phyloP scores from a whole-genome alignment of 2,329 filamentous ascomycete genomes.

The Myriosclerotinia scirpicola region DNA sequence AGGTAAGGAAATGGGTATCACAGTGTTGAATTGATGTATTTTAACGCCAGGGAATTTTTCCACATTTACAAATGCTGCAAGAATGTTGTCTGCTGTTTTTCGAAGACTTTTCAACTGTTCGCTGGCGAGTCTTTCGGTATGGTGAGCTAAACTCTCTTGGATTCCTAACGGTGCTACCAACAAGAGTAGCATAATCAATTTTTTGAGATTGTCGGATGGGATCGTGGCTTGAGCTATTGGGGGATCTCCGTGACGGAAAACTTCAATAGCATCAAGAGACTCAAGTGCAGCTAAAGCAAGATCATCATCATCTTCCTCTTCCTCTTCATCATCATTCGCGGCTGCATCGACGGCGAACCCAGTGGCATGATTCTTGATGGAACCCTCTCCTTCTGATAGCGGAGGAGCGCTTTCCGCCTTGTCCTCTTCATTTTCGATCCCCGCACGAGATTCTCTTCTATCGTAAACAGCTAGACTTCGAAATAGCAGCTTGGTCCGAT shows the following conservation, averaged over 20 bases:
- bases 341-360: slow-evolving; percentile 48
- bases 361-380: slow-evolving; percentile 28
- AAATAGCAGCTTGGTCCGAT: slow-evolving; percentile 66
- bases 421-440: slow-evolving; percentile 23
- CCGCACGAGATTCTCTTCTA: slow-evolving; percentile 46
- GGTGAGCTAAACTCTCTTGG: slow-evolving; percentile 64
- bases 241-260: slow-evolving; percentile 54
- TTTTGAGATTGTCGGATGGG: slow-evolving; percentile 70
- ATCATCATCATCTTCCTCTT: slow-evolving; percentile 53
- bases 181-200: slow-evolving; percentile 68
- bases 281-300: slow-evolving; percentile 69
- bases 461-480: slow-evolving; percentile 72
- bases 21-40: slow-evolving; percentile 59
- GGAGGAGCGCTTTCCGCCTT: background rate
- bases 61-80: slow-evolving; percentile 64
- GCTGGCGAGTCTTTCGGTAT: slow-evolving; percentile 56
- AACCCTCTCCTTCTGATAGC: slow-evolving; percentile 26
- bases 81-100: slow-evolving; percentile 61
- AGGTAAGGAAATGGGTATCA: slow-evolving; percentile 61
- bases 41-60: slow-evolving; percentile 64
- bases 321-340: slow-evolving; percentile 45
- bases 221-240: slow-evolving; percentile 66
- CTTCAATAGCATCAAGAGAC: slow-evolving; percentile 63
- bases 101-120: slow-evolving; percentile 59
- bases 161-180: slow-evolving; percentile 63